Evolutionary conservation across 2,329 filamentous ascomycete species (phyloP).

Genomic region (Karstenula rhodostoma): DNA sequence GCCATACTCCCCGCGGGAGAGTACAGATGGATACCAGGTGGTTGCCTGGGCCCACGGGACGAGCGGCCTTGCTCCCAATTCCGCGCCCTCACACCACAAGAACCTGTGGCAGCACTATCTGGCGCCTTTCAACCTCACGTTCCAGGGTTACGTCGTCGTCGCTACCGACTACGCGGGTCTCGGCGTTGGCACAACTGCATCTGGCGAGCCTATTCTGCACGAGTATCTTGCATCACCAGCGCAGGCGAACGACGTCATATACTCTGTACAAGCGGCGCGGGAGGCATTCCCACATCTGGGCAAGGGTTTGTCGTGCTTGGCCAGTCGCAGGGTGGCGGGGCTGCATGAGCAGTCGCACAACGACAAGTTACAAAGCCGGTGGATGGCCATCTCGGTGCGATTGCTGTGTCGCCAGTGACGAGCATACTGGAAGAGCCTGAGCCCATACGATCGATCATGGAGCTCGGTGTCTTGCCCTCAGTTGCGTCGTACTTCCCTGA

Average conservation of each 20-base stretch:
- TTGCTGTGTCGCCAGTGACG: too few species aligned
- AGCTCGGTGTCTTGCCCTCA: too few species aligned
- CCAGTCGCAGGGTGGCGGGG: constrained; percentile 58
- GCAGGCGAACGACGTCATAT: constrained; percentile 55
- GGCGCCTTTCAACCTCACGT: constrained; percentile 33
- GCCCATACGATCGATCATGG: too few species aligned
- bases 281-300: constrained; percentile 47
- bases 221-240: constrained; percentile 51
- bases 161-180: constrained; percentile 30
- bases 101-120: constrained; percentile 36
- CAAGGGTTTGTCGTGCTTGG: constrained; percentile 56
- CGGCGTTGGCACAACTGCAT: constrained; percentile 12
- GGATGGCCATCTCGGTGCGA: constrained; percentile 17
- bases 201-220: constrained; percentile 47
- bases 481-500: too few species aligned
- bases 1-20: background rate
- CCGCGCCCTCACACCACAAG: constrained; percentile 33
- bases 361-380: constrained; percentile 10
- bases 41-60: constrained; percentile 69
- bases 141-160: constrained; percentile 26
- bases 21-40: constrained; percentile 53
- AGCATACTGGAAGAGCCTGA: too few species aligned
- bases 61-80: constrained; percentile 57
- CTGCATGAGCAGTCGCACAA: constrained; percentile 50
- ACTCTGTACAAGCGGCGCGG: constrained; percentile 54